Conservation (phyloP, 2,329 filamentous ascomycete genomes). For the Xylaria arbuscula region DNA sequence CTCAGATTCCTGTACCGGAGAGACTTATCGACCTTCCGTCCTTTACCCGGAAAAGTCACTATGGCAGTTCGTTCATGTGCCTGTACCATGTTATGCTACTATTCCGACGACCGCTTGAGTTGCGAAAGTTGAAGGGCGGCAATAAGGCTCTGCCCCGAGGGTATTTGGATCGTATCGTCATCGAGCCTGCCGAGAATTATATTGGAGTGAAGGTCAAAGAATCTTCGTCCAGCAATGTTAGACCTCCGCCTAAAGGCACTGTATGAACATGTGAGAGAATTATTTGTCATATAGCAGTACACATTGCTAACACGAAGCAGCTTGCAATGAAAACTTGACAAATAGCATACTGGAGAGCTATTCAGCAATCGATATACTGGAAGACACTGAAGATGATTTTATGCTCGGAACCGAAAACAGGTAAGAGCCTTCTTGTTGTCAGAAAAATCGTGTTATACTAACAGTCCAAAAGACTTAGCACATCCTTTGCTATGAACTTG, state of each 20-base stretch:
- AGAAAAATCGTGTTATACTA: too few species aligned
- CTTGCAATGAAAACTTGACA: not conserved
- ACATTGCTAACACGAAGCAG: not conserved
- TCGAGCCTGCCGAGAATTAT: slow-evolving; percentile 10
- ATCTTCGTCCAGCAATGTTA: not conserved
- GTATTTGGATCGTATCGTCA: slow-evolving; percentile 1
- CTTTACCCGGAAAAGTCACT: not conserved
- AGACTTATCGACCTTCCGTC: slow-evolving; percentile 21
- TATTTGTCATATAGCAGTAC: not conserved
- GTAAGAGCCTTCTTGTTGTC: not conserved
- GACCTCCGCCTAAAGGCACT: not conserved
- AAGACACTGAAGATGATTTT: not conserved
- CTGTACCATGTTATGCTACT: slow-evolving; percentile 19
- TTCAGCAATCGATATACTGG: not conserved
- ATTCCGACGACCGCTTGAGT: not conserved
- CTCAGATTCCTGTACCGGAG: slow-evolving; percentile 9
- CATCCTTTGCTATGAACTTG: too few species aligned
- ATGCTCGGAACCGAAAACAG: not conserved
- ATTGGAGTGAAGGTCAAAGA: slow-evolving; percentile 6
- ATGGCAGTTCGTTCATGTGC: slow-evolving; percentile 14
- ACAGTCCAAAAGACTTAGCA: too few species aligned
- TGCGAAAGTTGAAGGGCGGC: slow-evolving; percentile 12
- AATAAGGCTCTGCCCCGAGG: not conserved
- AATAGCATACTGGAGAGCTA: not conserved
- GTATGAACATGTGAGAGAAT: not conserved